Evolutionary conservation across 129 eudicot species (phyloP), one percentile per base, ranked within the genome.

Genomic region (Helianthus tuberosus): DNA sequence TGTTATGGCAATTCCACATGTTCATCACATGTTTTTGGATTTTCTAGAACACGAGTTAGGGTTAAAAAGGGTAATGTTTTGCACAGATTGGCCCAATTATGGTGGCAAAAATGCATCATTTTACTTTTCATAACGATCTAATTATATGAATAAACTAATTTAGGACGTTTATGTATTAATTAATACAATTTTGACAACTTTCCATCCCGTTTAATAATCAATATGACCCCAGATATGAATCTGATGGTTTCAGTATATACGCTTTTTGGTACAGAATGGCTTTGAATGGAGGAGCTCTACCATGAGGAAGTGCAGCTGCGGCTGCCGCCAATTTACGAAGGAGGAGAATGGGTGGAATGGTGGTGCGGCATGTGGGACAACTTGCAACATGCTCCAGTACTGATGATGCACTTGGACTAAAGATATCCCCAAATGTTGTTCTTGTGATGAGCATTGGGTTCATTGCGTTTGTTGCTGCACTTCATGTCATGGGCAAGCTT

Each of bases 241-340:
- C 60, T 67, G 29, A 76, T 76, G 15, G 17, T 46, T 44, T 68
- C 5, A 41, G 48, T 54, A 12, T 62, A 11, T 54, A 15, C 32
- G 5, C 29, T 20, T 17, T 25, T 61, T 64, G 47, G 15, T 39
- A 52, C 68, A 72, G 77, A 79, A 79, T 79, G 82, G 78, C 82
- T 79, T 71, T 71, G 78, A 79, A 79, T 64, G 82, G 82, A 43
- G 82, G 52, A 72, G 78, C 78, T 72, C 82, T 78, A 79, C 82
- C 77, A 79, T 68, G 85, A 74, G 76, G 81, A 68, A 65, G 80
- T 62, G 81, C 77, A 62, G 85, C 74, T 10, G 81, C 77, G 3
- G 81, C 77, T 49, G 85, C 85, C 16, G 85, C 80, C 15, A 75
- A 75, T 68, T 79, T 79, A 44, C 57, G 76, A 15, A 75, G 81